These are phyloP conservation scores for Penicillium paradoxum DNA, from an alignment of 495 filamentous ascomycete genomes.

Conservation along the genomic window DNA sequence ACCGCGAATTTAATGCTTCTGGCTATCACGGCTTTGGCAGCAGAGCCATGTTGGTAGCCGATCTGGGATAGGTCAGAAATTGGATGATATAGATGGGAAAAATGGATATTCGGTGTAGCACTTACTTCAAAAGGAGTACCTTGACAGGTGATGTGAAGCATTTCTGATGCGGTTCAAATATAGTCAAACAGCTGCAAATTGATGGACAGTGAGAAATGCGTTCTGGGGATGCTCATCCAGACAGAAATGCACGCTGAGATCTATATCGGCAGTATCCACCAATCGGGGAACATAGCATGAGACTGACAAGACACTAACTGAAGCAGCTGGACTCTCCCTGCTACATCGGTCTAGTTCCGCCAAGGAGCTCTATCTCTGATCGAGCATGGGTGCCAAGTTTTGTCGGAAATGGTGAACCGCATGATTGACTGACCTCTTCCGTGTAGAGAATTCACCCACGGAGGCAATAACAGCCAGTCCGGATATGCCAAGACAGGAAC, in stretches of 20 bases:
- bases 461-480: neutral
- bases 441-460: neutral
- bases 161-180: neutral
- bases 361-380: neutral
- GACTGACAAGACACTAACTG: neutral
- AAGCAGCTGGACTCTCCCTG: neutral
- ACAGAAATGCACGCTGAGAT: neutral
- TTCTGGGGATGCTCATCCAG: neutral
- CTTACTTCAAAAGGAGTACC: neutral
- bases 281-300: neutral
- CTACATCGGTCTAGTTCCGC: neutral
- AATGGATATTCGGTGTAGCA: neutral
- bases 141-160: neutral
- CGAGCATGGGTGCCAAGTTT: neutral
- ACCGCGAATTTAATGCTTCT: neutral
- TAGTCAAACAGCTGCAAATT: neutral
- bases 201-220: neutral
- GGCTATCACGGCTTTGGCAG: neutral
- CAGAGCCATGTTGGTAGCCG: neutral
- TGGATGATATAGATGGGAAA: neutral
- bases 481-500: neutral
- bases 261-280: neutral
- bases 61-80: neutral
- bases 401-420: neutral
- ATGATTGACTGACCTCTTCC: neutral